These are phyloP conservation scores for Cicer bijugum DNA, from an alignment of 306 rosid species.

Conservation along the genomic window DNA sequence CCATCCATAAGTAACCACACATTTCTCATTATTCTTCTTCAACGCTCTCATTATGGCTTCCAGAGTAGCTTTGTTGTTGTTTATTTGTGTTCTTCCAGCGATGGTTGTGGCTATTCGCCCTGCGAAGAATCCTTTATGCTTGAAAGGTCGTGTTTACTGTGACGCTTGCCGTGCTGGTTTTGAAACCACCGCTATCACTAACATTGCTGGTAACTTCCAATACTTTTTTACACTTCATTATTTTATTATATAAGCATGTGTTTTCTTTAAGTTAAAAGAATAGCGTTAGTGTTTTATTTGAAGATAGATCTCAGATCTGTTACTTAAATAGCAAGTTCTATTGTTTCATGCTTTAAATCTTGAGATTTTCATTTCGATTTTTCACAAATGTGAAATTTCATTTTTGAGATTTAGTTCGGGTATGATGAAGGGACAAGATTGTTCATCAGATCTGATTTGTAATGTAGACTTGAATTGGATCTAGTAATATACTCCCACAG, in stretches of 20 bases:
- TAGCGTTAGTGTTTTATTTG: not conserved
- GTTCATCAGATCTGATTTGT: too few relatives aligned
- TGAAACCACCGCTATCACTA: conserved; percentile 78
- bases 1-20: not conserved
- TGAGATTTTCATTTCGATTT: not conserved
- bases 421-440: too few relatives aligned
- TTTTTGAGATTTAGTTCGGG: too few relatives aligned
- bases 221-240: not conserved
- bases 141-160: conserved; percentile 75
- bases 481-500: too few relatives aligned
- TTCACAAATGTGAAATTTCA: too few relatives aligned
- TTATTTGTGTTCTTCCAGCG: conserved; percentile 69
- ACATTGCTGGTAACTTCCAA: conserved; percentile 62
- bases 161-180: conserved; percentile 85
- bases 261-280: not conserved
- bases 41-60: conserved; percentile 48
- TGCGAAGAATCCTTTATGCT: conserved; percentile 53
- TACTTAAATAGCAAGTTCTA: not conserved
- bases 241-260: not conserved
- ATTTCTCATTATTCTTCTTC: not conserved
- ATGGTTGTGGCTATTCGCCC: conserved; percentile 71
- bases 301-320: conserved; percentile 41
- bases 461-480: too few relatives aligned
- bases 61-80: conserved; percentile 50
- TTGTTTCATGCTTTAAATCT: not conserved